Percentiles rank a stretch among this genome's conserved stretches.
These are phyloP conservation scores for Ophiostoma ulmi DNA, from an alignment of 2,329 filamentous ascomycete species.

Conservation along the genomic window DNA sequence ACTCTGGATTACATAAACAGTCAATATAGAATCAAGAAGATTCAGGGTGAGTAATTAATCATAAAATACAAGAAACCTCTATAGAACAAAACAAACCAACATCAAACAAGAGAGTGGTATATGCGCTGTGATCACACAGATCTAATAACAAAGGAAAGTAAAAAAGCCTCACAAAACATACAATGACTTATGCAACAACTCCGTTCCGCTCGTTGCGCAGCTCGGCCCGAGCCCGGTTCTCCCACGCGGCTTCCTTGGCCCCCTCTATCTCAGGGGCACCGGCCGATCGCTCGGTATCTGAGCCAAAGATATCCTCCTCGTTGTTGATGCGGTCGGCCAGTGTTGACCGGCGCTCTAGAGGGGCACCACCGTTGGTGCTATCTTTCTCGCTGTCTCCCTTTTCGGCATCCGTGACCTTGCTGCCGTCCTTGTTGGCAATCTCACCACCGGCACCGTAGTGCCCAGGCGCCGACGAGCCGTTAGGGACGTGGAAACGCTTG, in stretches of 20 bases:
- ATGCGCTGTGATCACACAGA: not conserved
- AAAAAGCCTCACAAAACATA: not conserved
- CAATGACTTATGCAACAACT: not conserved
- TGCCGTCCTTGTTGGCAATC: conserved; percentile 9
- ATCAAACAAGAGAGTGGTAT: not conserved
- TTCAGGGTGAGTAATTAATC: no score
- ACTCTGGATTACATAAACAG: no score
- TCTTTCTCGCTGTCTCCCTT: conserved; percentile 4
- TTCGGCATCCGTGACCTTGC: not conserved
- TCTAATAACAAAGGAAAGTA: conserved; percentile 1
- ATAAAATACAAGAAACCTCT: not conserved
- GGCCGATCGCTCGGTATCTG: conserved; percentile 15
- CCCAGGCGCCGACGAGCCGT: conserved; percentile 59
- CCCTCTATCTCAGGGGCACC: not conserved
- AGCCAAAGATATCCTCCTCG: conserved; percentile 30
- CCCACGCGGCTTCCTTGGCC: not conserved
- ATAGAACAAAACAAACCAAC: not conserved
- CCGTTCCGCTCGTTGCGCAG: conserved; percentile 14
- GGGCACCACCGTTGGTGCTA: not conserved
- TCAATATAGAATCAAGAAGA: no score
- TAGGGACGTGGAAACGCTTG: conserved; percentile 66
- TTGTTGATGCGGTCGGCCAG: conserved; percentile 28
- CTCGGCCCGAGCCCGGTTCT: conserved; percentile 13
- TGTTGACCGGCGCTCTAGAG: conserved; percentile 13
- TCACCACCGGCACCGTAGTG: conserved; percentile 38